Evolutionary conservation across 306 rosid genomes (phyloP).

Genomic region (Medicago lupulina): DNA sequence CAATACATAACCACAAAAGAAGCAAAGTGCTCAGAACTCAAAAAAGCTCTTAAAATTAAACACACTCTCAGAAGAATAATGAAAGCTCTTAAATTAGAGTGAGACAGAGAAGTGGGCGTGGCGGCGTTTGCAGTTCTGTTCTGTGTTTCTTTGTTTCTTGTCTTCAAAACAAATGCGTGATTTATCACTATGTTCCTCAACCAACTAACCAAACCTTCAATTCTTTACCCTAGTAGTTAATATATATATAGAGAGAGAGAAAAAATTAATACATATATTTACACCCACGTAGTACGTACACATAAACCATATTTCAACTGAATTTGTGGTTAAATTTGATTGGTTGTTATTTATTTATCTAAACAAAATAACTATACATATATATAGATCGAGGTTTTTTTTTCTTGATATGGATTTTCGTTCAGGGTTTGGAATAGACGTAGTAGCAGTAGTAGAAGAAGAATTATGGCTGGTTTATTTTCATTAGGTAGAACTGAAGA

Average conservation of each 20-base stretch:
- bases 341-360: conserved; percentile 7
- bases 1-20: conserved; percentile 39
- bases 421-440: conserved; percentile 40
- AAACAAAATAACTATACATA: background rate
- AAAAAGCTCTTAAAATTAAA: conserved; percentile 30
- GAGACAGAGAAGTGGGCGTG: conserved; percentile 62
- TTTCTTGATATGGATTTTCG: conserved; percentile 80
- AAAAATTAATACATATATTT: too few species aligned
- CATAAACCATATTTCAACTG: conserved; percentile 1
- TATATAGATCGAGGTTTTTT: conserved; percentile 37
- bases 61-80: conserved; percentile 16
- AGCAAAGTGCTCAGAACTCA: conserved; percentile 46
- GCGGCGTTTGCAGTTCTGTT: conserved; percentile 84
- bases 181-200: conserved; percentile 44
- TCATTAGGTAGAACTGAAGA: conserved; percentile 65
- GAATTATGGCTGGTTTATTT: conserved; percentile 97
- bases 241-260: background rate
- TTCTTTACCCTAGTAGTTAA: conserved; percentile 33
- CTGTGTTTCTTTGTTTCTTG: conserved; percentile 36
- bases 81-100: conserved; percentile 56
- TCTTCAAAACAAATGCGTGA: conserved; percentile 40
- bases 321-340: background rate
- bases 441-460: too few species aligned
- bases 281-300: background rate
- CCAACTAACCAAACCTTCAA: conserved; percentile 43